A percentile compares a stretch with the other conserved stretches of the same genome.
These are phyloP conservation scores for Paecilomyces dactylethromorphus DNA, from an alignment of 2,329 filamentous ascomycete species.

Conservation along the genomic window DNA sequence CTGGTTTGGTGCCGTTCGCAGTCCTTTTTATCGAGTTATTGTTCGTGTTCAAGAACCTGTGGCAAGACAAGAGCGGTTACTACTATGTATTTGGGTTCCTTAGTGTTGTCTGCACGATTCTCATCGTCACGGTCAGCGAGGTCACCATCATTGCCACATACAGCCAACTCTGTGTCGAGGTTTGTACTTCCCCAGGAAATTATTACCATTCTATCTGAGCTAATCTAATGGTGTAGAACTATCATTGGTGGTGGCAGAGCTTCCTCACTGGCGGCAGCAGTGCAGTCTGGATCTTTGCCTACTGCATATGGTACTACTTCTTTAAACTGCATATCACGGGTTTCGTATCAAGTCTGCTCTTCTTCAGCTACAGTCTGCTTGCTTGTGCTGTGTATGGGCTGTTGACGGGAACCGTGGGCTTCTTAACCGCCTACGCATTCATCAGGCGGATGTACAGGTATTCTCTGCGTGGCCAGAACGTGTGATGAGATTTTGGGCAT, in stretches of 20 bases:
- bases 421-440: slow-evolving; percentile 77
- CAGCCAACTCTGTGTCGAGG: slow-evolving; percentile 71
- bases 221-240: slow-evolving; percentile 49
- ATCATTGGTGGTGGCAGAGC: slow-evolving; percentile 90
- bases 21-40: slow-evolving; percentile 84
- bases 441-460: slow-evolving; percentile 75
- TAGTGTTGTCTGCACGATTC: slow-evolving; percentile 63
- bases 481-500: not conserved
- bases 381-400: slow-evolving; percentile 76
- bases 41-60: slow-evolving; percentile 79
- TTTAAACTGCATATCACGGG: slow-evolving; percentile 74
- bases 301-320: slow-evolving; percentile 78
- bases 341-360: slow-evolving; percentile 70
- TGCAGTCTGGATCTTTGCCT: slow-evolving; percentile 73
- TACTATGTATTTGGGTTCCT: slow-evolving; percentile 90
- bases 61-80: slow-evolving; percentile 86
- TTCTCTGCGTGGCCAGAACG: not conserved
- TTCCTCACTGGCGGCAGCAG: slow-evolving; percentile 73
- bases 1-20: slow-evolving; percentile 74
- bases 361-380: slow-evolving; percentile 79
- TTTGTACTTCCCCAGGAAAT: slow-evolving; percentile 22
- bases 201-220: not conserved
- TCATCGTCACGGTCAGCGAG: slow-evolving; percentile 72
- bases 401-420: slow-evolving; percentile 75
- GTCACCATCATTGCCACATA: slow-evolving; percentile 80